These are phyloP conservation scores for Grosmannia serpens DNA, from an alignment of 2,329 filamentous ascomycete species.

Conservation along the genomic window DNA sequence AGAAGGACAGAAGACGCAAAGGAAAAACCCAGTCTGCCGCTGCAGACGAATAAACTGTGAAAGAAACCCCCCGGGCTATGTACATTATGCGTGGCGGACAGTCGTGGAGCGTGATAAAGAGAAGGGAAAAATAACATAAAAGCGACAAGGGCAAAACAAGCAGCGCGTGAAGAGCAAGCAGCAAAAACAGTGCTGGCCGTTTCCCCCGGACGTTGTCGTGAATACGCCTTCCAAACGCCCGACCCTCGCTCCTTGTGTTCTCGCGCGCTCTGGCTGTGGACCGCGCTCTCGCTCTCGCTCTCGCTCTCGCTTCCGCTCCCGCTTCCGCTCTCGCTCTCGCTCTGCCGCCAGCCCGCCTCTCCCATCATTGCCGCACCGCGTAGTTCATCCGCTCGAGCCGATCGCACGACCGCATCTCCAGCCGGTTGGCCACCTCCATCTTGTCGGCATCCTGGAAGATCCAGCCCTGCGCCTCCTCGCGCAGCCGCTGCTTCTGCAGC, in stretches of 20 bases:
- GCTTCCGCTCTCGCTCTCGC: background rate
- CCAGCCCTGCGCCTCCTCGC: slow-evolving; percentile 76
- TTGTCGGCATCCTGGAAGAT: slow-evolving; percentile 72
- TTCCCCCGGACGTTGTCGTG: background rate
- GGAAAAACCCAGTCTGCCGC: no score
- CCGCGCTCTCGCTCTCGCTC: background rate
- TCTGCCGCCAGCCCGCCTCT: background rate
- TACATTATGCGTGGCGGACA: background rate
- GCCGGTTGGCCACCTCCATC: slow-evolving; percentile 55
- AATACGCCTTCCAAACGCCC: background rate
- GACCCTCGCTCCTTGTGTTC: background rate
- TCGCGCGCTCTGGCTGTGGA: background rate
- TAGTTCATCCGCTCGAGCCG: slow-evolving; percentile 33
- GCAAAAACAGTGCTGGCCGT: background rate
- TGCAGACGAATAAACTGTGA: background rate
- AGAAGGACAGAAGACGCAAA: no score
- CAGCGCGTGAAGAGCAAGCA: background rate
- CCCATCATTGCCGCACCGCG: slow-evolving; percentile 2
- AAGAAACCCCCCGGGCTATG: background rate
- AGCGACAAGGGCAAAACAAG: background rate
- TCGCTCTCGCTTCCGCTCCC: background rate
- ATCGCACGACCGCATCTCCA: slow-evolving; percentile 40
- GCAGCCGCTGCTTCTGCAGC: slow-evolving; percentile 50
- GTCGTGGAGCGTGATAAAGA: background rate
- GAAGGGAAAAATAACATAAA: background rate